Evolutionary conservation across 148 eudicot species (phyloP), one percentile per base, ranked within the genome.

Genomic region (Vaccinium macrocarpon): DNA sequence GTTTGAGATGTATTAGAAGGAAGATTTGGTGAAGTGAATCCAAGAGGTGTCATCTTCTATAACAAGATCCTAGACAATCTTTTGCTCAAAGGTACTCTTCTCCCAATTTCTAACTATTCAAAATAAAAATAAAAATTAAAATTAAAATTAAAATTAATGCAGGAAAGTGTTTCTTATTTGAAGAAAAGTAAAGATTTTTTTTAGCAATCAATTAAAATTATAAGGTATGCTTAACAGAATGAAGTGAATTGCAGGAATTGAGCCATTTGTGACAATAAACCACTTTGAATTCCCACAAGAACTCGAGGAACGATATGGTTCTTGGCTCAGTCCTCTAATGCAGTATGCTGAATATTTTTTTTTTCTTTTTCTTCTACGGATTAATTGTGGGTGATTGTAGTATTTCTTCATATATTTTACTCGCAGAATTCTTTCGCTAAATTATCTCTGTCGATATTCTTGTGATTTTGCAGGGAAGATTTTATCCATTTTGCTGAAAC

Each of bases 211-310:
- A 8, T 11, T 12, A 25, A 9, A 62, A 5, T 5, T 19, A 62
- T 21, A 53, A 14, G 8, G 8, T 55, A 32, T 29, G 8, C 38
- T 7, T 81, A 38, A 81, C 56, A 18, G n/a, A 23, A 48, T 21
- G 14, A 4, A 42, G 1, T 18, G 12, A 9, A 82, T 35, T 82
- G 82, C 90, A 96, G 98, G 98, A 78, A 91, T 96, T 23, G 81
- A 90, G 85, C 98, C 98, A 68, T 96, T 94, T 84, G 96, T 96
- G 83, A 96, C 98, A 1, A 88, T 96, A 81, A 81, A 90, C 85
- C 98, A 96, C 73, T 57, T 68, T 46, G 98, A 96, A 32, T 82
- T 86, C 46, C 98, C 98, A 16, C 92, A 93, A 86, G 95, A 93
- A 84, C 90, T 94, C 5, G 94, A 93, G 84, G 90, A 91, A 27